phyloP scores from a whole-genome alignment of 2,329 filamentous ascomycete genomes.

The Cercospora citrullina region DNA sequence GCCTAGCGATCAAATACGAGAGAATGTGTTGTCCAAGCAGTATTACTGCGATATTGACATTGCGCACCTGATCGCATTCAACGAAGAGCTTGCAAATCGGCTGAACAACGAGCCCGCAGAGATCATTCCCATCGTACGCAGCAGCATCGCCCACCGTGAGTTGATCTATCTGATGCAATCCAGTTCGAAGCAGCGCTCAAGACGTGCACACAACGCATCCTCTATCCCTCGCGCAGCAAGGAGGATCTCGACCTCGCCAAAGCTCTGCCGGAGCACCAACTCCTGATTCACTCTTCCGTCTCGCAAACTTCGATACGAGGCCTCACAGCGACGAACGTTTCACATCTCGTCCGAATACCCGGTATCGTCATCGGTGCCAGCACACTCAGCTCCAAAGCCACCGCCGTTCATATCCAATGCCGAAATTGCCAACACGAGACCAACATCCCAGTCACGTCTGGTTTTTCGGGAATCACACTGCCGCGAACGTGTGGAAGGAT shows the following conservation, averaged over 20 bases:
- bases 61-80: slow-evolving; percentile 91
- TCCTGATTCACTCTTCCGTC: slow-evolving; percentile 89
- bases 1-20: slow-evolving; percentile 82
- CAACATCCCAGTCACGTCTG: slow-evolving; percentile 72
- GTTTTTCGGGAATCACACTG: slow-evolving; percentile 83
- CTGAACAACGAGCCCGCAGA: slow-evolving; percentile 87
- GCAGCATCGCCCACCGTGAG: background rate
- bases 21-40: slow-evolving; percentile 91
- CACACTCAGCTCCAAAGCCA: slow-evolving; percentile 94
- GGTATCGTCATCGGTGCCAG: slow-evolving; percentile 98
- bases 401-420: slow-evolving; percentile 81
- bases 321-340: slow-evolving; percentile 87
- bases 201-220: slow-evolving; percentile 88
- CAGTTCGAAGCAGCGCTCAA: slow-evolving; percentile 90
- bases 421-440: slow-evolving; percentile 76
- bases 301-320: slow-evolving; percentile 91
- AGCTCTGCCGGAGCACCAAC: slow-evolving; percentile 76
- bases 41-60: slow-evolving; percentile 97
- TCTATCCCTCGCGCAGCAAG: slow-evolving; percentile 72
- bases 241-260: slow-evolving; percentile 55
- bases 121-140: slow-evolving; percentile 79
- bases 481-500: slow-evolving; percentile 73
- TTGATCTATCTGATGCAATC: slow-evolving; percentile 28
- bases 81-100: slow-evolving; percentile 89
- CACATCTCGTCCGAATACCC: slow-evolving; percentile 90